A percentile compares a stretch with the other conserved stretches of the same genome.
phyloP scores from a whole-genome alignment of 2,329 filamentous ascomycete species.

The Orbilia brochopaga region DNA sequence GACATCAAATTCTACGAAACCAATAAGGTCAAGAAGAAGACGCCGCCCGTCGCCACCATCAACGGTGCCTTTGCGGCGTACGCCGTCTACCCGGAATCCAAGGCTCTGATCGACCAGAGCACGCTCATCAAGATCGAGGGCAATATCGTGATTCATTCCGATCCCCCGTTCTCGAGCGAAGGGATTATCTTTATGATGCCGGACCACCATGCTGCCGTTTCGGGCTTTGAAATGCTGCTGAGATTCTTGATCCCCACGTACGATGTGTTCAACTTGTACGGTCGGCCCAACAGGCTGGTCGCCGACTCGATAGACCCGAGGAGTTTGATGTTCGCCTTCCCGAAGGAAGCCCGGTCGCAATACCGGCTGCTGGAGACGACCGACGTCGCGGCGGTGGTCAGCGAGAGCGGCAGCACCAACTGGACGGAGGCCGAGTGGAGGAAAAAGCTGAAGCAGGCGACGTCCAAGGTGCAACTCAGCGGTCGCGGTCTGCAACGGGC shows the following conservation, averaged over 20 bases:
- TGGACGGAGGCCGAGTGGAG: constrained; percentile 93
- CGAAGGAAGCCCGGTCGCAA: constrained; percentile 70
- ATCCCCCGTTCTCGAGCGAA: constrained; percentile 77
- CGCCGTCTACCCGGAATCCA: constrained; percentile 93
- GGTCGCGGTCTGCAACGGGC: constrained; percentile 40
- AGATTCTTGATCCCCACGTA: constrained; percentile 91
- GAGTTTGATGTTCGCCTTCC: constrained; percentile 98
- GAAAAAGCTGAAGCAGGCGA: constrained; percentile 81
- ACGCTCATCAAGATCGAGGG: constrained; percentile 94
- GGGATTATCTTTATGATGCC: constrained; percentile 99
- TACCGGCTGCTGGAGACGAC: constrained; percentile 90
- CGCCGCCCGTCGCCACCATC: constrained; percentile 86
- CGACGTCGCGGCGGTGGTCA: constrained; percentile 81
- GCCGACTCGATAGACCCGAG: constrained; percentile 85
- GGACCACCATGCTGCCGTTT: constrained; percentile 87
- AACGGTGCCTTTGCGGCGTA: constrained; percentile 90
- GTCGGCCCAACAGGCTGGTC: constrained; percentile 81
- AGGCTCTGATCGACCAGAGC: constrained; percentile 90
- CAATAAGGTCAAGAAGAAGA: constrained; percentile 90
- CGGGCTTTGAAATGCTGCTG: constrained; percentile 93
- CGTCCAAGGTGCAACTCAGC: constrained; percentile 73
- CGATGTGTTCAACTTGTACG: constrained; percentile 90
- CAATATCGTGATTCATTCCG: constrained; percentile 82
- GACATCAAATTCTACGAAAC: constrained; percentile 91
- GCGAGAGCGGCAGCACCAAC: constrained; percentile 73